Evolutionary conservation across 1,139 yeast genomes (phyloP), one percentile per base, ranked within the genome.

Genomic region (Yamadazyma sp.): DNA sequence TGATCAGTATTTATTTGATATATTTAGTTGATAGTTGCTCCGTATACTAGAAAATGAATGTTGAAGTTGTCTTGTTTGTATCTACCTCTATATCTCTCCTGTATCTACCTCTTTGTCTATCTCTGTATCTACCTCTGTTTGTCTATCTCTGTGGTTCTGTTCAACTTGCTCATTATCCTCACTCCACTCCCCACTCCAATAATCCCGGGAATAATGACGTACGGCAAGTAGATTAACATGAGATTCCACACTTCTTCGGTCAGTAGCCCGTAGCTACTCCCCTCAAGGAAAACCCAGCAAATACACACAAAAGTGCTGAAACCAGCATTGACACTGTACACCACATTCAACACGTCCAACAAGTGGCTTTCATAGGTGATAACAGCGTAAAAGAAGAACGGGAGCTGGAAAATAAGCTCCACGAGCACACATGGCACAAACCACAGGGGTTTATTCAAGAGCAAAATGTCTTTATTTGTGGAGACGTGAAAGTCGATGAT

Each of bases 291-390:
- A n/a, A 79, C 66, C 51, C 75, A 68, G 7, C 68, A 53, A 30
- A 81, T 52, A 54, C 95, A 87, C 9, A 80, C 79, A 31, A 80
- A 59, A 0, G 95, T 86, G 10, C 95, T 84, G 41, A 82, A 69
- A 9, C 80, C 64, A 0, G 95, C 95, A 54, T 85, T 87, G 52
- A 85, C 76, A 4, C 88, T 94, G 56, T 87, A 87, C 11, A 82
- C 56, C n/a, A 81, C 59, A 49, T 79, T 60, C 56, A 69, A 70
- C 11, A 79, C 70, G 51, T 76, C 79, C 12, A 76, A 61, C 17
- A 59, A 54, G 29, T 58, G 54, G 33, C 53, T 39, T 29, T 47
- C 39, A 7, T 32, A 38, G 13, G 39, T 37, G 9, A 51, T 42
- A 35, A 60, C 47, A 0, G 63, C 52, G 18, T 62, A 55, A 36